Evolutionary conservation across 1,284 basidiomycete genomes (phyloP).

Genomic region (Marasmius oreades): DNA sequence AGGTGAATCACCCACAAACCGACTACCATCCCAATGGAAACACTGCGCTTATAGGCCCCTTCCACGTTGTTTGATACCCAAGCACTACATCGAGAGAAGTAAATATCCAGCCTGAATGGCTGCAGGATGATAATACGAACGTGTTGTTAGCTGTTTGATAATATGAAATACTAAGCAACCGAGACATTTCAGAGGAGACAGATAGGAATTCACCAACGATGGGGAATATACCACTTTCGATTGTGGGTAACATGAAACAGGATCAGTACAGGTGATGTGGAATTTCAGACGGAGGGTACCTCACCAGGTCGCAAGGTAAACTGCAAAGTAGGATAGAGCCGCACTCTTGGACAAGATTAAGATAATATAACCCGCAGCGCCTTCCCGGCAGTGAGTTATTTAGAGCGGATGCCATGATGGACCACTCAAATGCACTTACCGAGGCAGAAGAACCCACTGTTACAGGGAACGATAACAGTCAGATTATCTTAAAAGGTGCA

Average conservation of each 20-base stretch:
- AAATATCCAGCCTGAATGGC: background rate
- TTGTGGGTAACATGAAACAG: background rate
- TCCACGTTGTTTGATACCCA: constrained; percentile 77
- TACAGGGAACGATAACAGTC: background rate
- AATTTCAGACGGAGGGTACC: background rate
- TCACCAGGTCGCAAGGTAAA: constrained; percentile 63
- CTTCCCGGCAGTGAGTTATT: constrained; percentile 18
- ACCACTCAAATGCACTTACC: constrained; percentile 29
- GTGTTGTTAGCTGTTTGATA: constrained; percentile 54
- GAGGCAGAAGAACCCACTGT: constrained; percentile 30
- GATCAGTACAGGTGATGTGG: background rate
- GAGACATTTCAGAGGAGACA: too few relatives aligned
- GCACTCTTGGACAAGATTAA: constrained; percentile 60
- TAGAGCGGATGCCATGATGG: constrained; percentile 5
- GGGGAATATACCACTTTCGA: constrained; percentile 69
- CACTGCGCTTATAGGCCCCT: constrained; percentile 73
- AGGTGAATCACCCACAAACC: constrained; percentile 39
- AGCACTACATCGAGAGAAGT: constrained; percentile 35
- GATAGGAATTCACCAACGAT: constrained; percentile 52
- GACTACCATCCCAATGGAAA: constrained; percentile 68
- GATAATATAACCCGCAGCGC: constrained; percentile 64
- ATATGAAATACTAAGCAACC: background rate
- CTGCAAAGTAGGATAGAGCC: constrained; percentile 65
- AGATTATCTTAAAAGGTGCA: background rate
- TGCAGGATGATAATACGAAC: constrained; percentile 22